These are phyloP conservation scores for Daldinia decipiens DNA, from an alignment of 495 filamentous ascomycete species.

Conservation along the genomic window DNA sequence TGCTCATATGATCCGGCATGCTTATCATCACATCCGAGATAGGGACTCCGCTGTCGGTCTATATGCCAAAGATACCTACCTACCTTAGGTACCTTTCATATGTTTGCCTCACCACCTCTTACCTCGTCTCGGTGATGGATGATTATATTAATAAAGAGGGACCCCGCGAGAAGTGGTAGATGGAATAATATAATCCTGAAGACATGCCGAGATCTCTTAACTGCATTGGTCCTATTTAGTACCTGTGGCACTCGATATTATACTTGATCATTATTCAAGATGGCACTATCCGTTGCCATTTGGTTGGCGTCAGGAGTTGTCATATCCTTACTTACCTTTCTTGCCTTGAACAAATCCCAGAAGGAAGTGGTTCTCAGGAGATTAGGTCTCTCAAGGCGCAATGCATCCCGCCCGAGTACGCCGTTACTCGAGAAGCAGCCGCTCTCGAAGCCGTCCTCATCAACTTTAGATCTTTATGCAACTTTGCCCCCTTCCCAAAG, in stretches of 20 bases:
- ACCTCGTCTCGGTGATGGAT: not conserved
- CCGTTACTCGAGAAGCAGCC: slow-evolving; percentile 41
- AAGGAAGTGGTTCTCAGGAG: slow-evolving; percentile 39
- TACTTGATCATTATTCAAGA: slow-evolving; percentile 6
- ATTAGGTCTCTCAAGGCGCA: slow-evolving; percentile 25
- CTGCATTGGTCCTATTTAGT: not conserved
- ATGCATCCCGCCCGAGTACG: slow-evolving; percentile 32
- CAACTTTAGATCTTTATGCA: slow-evolving; percentile 28
- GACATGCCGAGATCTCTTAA: not conserved
- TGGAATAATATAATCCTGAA: slow-evolving; percentile 1
- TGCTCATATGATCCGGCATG: not conserved
- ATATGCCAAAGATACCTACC: not conserved
- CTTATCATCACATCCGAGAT: slow-evolving; percentile 36
- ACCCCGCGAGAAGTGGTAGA: slow-evolving; percentile 2
- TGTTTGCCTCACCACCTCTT: not conserved
- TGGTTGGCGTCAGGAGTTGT: slow-evolving; percentile 39
- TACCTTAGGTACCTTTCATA: slow-evolving; percentile 3
- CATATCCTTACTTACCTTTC: slow-evolving; percentile 42
- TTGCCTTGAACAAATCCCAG: slow-evolving; percentile 41
- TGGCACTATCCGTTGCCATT: slow-evolving; percentile 10
- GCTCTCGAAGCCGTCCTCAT: slow-evolving; percentile 32
- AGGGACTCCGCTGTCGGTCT: slow-evolving; percentile 43
- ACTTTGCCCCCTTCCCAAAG: slow-evolving; percentile 46
- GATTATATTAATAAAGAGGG: slow-evolving; percentile 21
- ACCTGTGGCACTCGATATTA: not conserved